These are phyloP conservation scores for Peniophora sp. DNA, from an alignment of 1,284 basidiomycete species.

Conservation along the genomic window DNA sequence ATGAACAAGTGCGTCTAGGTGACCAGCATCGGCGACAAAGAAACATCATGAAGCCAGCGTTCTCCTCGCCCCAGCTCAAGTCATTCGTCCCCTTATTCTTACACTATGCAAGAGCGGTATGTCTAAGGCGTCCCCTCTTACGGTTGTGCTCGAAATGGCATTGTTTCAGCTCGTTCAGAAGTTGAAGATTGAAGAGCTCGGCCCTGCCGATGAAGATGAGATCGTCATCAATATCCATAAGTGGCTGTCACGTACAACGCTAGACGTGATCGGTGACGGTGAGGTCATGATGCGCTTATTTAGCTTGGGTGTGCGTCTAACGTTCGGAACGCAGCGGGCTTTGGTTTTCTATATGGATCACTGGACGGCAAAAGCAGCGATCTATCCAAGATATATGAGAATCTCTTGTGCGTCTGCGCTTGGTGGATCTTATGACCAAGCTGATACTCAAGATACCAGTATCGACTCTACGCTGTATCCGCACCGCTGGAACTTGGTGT, in stretches of 20 bases:
- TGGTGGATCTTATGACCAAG: neutral
- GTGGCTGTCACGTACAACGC: slow-evolving; percentile 20
- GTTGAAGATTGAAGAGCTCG: slow-evolving; percentile 11
- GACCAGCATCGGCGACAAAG: slow-evolving; percentile 18
- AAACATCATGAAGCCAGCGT: slow-evolving; percentile 22
- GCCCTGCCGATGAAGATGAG: neutral
- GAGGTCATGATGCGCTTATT: neutral
- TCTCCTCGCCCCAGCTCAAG: slow-evolving; percentile 14
- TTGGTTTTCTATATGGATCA: slow-evolving; percentile 21
- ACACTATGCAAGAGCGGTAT: slow-evolving; percentile 11
- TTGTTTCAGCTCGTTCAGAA: slow-evolving; percentile 10
- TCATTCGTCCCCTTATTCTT: slow-evolving; percentile 18
- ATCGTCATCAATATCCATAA: slow-evolving; percentile 8
- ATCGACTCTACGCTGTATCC: slow-evolving; percentile 15
- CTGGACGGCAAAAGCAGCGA: slow-evolving; percentile 14
- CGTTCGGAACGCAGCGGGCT: no score
- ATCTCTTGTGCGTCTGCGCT: slow-evolving; percentile 13
- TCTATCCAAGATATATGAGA: slow-evolving; percentile 10
- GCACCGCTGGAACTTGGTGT: slow-evolving; percentile 12
- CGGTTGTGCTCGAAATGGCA: no score
- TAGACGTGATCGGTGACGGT: slow-evolving; percentile 26
- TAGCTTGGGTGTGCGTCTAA: no score
- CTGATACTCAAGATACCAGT: slow-evolving; percentile 4
- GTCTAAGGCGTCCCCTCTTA: no score
- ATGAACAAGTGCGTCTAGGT: slow-evolving; percentile 11